phyloP scores from a whole-genome alignment of 805 yeast genomes.

The Suhomyces sp. region DNA sequence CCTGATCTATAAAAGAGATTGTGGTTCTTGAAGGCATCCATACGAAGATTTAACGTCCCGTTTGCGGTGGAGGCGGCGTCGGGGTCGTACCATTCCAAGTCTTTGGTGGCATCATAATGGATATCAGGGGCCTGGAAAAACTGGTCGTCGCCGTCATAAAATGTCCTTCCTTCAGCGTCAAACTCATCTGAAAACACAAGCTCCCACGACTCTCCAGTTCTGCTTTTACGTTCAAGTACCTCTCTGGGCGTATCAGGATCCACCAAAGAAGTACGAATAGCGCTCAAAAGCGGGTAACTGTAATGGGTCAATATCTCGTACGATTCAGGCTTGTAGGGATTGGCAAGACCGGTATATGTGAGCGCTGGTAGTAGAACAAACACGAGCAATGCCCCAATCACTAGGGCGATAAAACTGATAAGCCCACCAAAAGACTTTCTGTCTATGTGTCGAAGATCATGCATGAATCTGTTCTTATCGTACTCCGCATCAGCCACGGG shows the following conservation, averaged over 20 bases:
- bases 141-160: conserved; percentile 44
- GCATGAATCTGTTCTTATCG: conserved; percentile 63
- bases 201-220: conserved; percentile 31
- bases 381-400: conserved; percentile 62
- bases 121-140: conserved; percentile 40
- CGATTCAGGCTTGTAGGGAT: conserved; percentile 20
- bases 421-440: conserved; percentile 59
- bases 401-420: conserved; percentile 53
- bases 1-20: conserved; percentile 81
- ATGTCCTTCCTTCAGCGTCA: conserved; percentile 43
- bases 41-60: conserved; percentile 33
- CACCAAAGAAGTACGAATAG: conserved; percentile 33
- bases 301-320: conserved; percentile 48
- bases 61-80: conserved; percentile 40
- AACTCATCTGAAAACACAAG: conserved; percentile 43
- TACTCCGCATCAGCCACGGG: conserved; percentile 88
- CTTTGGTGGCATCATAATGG: conserved; percentile 41
- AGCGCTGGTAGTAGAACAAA: conserved; percentile 80
- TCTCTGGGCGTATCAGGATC: conserved; percentile 42
- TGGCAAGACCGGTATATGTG: conserved; percentile 71
- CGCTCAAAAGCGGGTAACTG: conserved; percentile 36
- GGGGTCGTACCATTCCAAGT: conserved; percentile 45
- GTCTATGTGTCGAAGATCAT: conserved; percentile 68
- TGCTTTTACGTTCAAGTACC: conserved; percentile 19
- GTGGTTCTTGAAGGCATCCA: conserved; percentile 54